These are phyloP conservation scores for Letharia lupina DNA, from an alignment of 495 filamentous ascomycete species.

Conservation along the genomic window DNA sequence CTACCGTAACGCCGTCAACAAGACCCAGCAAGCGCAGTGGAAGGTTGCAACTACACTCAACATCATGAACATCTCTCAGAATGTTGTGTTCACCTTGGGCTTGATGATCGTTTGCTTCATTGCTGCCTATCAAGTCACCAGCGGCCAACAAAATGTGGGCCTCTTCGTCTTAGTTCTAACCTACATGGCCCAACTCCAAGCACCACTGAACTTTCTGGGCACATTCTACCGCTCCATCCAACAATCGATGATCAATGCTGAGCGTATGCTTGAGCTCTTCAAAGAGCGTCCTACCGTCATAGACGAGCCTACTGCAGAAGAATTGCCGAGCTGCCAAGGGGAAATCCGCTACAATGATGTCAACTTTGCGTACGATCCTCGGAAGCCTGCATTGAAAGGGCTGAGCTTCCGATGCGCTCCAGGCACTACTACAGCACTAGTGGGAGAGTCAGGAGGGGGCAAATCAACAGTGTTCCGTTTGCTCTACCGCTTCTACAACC, in stretches of 20 bases:
- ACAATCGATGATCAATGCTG: slow-evolving; percentile 92
- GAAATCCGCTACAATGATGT: slow-evolving; percentile 80
- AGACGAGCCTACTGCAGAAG: slow-evolving; percentile 49
- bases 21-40: slow-evolving; percentile 81
- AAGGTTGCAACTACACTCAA: slow-evolving; percentile 80
- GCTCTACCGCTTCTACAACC: slow-evolving; percentile 91
- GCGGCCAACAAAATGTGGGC: slow-evolving; percentile 59
- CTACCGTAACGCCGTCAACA: slow-evolving; percentile 67
- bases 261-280: slow-evolving; percentile 90
- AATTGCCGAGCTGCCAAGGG: slow-evolving; percentile 61
- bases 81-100: slow-evolving; percentile 86
- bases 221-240: slow-evolving; percentile 96
- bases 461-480: slow-evolving; percentile 97
- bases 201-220: slow-evolving; percentile 93
- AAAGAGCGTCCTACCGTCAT: slow-evolving; percentile 88
- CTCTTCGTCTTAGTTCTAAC: slow-evolving; percentile 73
- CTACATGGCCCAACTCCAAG: slow-evolving; percentile 89
- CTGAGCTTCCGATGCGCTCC: slow-evolving; percentile 74
- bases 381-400: slow-evolving; percentile 76
- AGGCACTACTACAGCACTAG: slow-evolving; percentile 89
- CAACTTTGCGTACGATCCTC: slow-evolving; percentile 80
- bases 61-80: slow-evolving; percentile 89
- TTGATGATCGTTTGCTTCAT: slow-evolving; percentile 77
- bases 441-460: slow-evolving; percentile 92
- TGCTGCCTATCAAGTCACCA: slow-evolving; percentile 79